Evolutionary conservation across 225 moss, liverwort and hornwort species (phyloP), one percentile per base, ranked within the genome.

Genomic region (Climacium dendroides): DNA sequence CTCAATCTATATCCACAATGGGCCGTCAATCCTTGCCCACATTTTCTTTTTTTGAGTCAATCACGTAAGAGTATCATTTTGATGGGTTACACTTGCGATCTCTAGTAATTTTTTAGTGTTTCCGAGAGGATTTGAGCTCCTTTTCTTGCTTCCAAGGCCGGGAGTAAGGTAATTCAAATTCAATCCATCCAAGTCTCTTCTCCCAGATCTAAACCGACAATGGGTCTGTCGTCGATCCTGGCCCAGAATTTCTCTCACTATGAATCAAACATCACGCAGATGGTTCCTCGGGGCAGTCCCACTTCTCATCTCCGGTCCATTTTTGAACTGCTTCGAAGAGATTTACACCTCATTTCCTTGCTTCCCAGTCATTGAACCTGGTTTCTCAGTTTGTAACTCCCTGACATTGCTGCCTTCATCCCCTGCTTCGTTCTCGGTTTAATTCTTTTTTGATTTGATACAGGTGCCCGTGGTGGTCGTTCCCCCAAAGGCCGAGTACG

Each of bases 401-500:
- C 41, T 30, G 69, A 45, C 59, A 45, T 67, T 30, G 39, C 29
- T 54, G 39, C 37, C 14, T 55, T 19, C 53, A 53, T 43, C 16
- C 45, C 11, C 59, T 45, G 35, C 73, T 47, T 45, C 60, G 34
- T 24, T 47, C 19, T 74, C 6, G 48, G 15, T 15, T 45, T 17
- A 84, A 15, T 63, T 50, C 2, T 4, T 53, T n/a, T 85, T 28
- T 32, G 30, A 6, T 28, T 76, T 54, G 24, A 10, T 22, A 0
- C 39, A 85, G 85, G 83, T 79, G 71, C 71, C 90, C 85, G 55
- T 89, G 83, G 43, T 78, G 70, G 82, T 70, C 50, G 91, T 64
- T 16, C 89, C 92, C 3, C 80, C 94, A 2, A 96, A 95, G 85
- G 87, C 91, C 10, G 94, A 96, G 32, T 93, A 94, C 74, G 65